A percentile compares a stretch with the other conserved stretches of the same genome.
phyloP scores from a whole-genome alignment of 1,284 basidiomycete genomes.

The Singerocomus rubriflavus region DNA sequence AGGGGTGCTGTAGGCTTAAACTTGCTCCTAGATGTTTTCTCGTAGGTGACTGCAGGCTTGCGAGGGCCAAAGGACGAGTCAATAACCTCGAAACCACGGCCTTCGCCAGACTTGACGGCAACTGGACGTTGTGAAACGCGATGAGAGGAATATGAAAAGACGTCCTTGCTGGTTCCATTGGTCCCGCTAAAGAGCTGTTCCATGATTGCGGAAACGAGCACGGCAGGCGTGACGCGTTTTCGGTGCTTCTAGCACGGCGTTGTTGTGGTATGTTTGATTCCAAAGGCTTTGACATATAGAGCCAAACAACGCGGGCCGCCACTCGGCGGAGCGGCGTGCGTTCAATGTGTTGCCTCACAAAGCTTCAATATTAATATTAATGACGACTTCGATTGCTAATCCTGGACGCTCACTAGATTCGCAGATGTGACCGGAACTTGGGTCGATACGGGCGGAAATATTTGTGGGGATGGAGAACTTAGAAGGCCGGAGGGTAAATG shows the following conservation, averaged over 20 bases:
- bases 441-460: not conserved
- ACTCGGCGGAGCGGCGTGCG: not conserved
- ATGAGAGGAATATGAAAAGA: slow-evolving; percentile 20
- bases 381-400: slow-evolving; percentile 15
- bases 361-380: not conserved
- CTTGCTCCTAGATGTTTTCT: slow-evolving; percentile 12
- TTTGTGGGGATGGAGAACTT: slow-evolving; percentile 7
- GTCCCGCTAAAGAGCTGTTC: slow-evolving; percentile 15
- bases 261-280: slow-evolving; percentile 31
- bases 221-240: not conserved
- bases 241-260: slow-evolving; percentile 19
- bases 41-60: slow-evolving; percentile 3
- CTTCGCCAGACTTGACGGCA: slow-evolving; percentile 29
- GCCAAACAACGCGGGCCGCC: slow-evolving; percentile 14
- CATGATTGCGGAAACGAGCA: slow-evolving; percentile 17
- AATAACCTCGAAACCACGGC: slow-evolving; percentile 27
- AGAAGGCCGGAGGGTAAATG: not conserved
- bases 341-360: too few relatives aligned
- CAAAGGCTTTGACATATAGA: slow-evolving; percentile 24
- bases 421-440: slow-evolving; percentile 9
- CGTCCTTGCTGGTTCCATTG: not conserved
- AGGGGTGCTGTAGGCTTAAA: slow-evolving; percentile 3
- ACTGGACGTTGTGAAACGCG: slow-evolving; percentile 28
- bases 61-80: slow-evolving; percentile 17
- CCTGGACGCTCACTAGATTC: slow-evolving; percentile 10